Evolutionary conservation across 331 rosid species (phyloP).

Genomic region (Quercus tomentella): DNA sequence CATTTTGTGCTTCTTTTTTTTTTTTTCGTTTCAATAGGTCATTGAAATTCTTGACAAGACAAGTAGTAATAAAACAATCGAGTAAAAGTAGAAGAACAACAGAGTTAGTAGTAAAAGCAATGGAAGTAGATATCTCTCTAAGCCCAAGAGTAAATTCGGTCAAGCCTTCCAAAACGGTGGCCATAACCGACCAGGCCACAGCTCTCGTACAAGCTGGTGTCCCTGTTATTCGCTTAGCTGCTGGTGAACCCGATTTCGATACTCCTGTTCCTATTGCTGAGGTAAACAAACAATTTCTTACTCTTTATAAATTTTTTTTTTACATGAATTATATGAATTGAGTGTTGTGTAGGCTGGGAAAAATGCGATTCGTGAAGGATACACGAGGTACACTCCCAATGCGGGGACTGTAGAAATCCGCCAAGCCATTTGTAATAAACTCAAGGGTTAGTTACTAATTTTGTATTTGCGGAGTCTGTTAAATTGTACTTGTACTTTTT

Average conservation of each 20-base stretch:
- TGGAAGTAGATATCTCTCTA: slow-evolving; percentile 46
- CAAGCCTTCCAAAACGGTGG: slow-evolving; percentile 79
- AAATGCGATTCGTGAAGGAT: slow-evolving; percentile 83
- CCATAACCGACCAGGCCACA: slow-evolving; percentile 74
- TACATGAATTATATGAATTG: too few relatives aligned
- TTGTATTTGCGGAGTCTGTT: too few relatives aligned
- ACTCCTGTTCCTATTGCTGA: slow-evolving; percentile 63
- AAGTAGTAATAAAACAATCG: not conserved
- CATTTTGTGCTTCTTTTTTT: too few relatives aligned
- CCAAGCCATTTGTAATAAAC: slow-evolving; percentile 75
- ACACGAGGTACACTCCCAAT: slow-evolving; percentile 75
- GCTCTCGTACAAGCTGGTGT: slow-evolving; percentile 82
- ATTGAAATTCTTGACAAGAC: slow-evolving; percentile 12
- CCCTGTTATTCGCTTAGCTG: slow-evolving; percentile 77
- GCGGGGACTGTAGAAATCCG: slow-evolving; percentile 75
- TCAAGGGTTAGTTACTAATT: slow-evolving; percentile 48
- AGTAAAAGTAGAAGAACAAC: not conserved
- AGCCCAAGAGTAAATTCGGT: slow-evolving; percentile 80
- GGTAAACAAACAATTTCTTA: slow-evolving; percentile 26
- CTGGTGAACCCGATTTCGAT: slow-evolving; percentile 90
- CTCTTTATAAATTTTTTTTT: too few relatives aligned
- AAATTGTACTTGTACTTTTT: too few relatives aligned
- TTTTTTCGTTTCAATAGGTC: slow-evolving; percentile 15
- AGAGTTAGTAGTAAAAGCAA: slow-evolving; percentile 30
- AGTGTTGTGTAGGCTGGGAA: slow-evolving; percentile 63